These are phyloP conservation scores for Nicotiana noctiflora DNA, from an alignment of 257 asterid genomes.

Conservation along the genomic window DNA sequence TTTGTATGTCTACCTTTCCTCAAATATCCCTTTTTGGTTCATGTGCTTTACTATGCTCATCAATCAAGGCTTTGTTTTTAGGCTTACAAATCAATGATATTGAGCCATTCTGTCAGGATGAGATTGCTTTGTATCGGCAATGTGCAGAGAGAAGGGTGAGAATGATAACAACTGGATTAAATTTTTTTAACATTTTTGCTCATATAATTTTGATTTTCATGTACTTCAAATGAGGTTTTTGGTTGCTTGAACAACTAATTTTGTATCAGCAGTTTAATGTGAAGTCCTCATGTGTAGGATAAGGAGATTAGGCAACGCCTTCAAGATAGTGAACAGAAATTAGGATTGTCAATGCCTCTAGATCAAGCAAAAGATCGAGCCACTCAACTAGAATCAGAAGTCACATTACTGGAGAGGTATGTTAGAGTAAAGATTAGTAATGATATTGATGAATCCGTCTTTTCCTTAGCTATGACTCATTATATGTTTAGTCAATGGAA, in stretches of 20 bases:
- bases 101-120: conserved; percentile 70
- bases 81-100: conserved; percentile 84
- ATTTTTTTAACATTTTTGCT: background rate
- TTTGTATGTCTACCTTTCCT: conserved; percentile 41
- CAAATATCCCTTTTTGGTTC: background rate
- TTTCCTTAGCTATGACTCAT: background rate
- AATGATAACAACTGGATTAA: conserved; percentile 7
- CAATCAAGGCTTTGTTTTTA: conserved; percentile 17
- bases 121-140: conserved; percentile 35
- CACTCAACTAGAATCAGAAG: conserved; percentile 70
- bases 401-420: conserved; percentile 77
- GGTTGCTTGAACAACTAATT: background rate
- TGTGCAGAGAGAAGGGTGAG: conserved; percentile 48
- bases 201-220: background rate
- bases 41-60: background rate
- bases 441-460: background rate
- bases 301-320: conserved; percentile 69
- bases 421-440: background rate
- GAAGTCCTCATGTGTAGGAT: conserved; percentile 46
- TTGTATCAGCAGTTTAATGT: background rate
- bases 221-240: background rate
- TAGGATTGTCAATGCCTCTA: conserved; percentile 85
- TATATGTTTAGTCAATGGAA: background rate
- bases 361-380: conserved; percentile 72
- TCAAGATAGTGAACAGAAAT: conserved; percentile 79